Conservation (phyloP, 331 rosid species). For the Saraca asoca region DNA sequence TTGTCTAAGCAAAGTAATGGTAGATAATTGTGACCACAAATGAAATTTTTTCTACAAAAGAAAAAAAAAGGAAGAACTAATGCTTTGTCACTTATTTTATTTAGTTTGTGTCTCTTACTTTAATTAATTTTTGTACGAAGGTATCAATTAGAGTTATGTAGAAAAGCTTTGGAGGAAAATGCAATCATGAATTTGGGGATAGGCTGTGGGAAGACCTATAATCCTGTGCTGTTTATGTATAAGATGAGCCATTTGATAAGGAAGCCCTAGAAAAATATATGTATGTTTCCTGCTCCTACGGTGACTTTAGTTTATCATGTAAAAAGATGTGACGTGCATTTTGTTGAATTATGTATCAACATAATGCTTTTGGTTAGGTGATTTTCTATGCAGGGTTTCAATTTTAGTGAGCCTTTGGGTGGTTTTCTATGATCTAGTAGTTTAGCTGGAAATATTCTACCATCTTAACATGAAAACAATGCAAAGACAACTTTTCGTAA, state of each 20-base stretch:
- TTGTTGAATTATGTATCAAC: slow-evolving; percentile 12
- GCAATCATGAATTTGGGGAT: slow-evolving; percentile 84
- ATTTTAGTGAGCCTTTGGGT: too few relatives aligned
- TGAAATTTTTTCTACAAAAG: too few relatives aligned
- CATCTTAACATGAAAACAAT: too few relatives aligned
- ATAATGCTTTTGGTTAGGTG: not conserved
- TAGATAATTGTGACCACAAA: too few relatives aligned
- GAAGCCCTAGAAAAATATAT: slow-evolving; percentile 67
- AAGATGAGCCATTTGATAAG: slow-evolving; percentile 69
- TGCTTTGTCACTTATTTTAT: too few relatives aligned
- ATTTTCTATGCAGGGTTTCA: too few relatives aligned
- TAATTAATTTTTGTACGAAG: slow-evolving; percentile 42
- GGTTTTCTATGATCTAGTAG: not conserved
- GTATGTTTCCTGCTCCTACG: slow-evolving; percentile 91
- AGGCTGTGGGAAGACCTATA: slow-evolving; percentile 95
- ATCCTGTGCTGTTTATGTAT: slow-evolving; percentile 76
- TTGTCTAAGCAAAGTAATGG: too few relatives aligned
- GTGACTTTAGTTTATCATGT: slow-evolving; percentile 94
- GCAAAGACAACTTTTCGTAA: too few relatives aligned
- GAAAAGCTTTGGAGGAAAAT: slow-evolving; percentile 85
- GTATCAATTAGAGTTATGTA: slow-evolving; percentile 82
- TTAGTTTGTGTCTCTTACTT: not conserved
- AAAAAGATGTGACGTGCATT: slow-evolving; percentile 31
- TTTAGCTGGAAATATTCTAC: not conserved
- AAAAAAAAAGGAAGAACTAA: too few relatives aligned